Evolutionary conservation across 306 rosid species (phyloP).

Genomic region (Citrullus amarus): DNA sequence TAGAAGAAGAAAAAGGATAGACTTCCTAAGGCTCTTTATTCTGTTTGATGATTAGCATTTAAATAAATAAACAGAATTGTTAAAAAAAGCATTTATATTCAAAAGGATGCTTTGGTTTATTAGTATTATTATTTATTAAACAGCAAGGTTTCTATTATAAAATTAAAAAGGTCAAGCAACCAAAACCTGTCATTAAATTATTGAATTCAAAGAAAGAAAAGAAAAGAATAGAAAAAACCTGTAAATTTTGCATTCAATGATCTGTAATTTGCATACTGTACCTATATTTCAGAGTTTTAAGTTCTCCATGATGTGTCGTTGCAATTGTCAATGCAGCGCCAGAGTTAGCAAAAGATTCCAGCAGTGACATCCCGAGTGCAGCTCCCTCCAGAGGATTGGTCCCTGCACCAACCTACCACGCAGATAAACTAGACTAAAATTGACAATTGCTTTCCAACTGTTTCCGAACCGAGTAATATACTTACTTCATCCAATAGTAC

Average conservation of each 20-base stretch:
- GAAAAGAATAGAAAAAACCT: neutral
- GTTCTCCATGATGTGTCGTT: conserved; percentile 95
- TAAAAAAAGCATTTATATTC: neutral
- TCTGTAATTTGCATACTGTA: conserved; percentile 11
- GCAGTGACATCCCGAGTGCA: conserved; percentile 78
- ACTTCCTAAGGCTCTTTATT: too few relatives aligned
- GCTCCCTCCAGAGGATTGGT: conserved; percentile 99
- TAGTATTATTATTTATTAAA: neutral
- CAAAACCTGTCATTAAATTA: neutral
- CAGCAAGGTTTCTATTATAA: neutral
- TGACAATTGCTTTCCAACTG: neutral
- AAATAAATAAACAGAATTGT: too few relatives aligned
- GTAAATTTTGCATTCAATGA: neutral
- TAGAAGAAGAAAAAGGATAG: neutral
- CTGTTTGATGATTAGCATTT: too few relatives aligned
- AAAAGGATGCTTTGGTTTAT: neutral
- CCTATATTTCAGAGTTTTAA: conserved; percentile 97
- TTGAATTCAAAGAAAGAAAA: neutral
- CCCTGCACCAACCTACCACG: conserved; percentile 86
- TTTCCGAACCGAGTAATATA: conserved; percentile 6
- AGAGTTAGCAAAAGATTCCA: conserved; percentile 74
- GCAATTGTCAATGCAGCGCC: conserved; percentile 77
- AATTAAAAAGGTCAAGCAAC: neutral
- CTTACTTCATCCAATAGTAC: conserved; percentile 87
- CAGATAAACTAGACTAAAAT: conserved; percentile 9